Evolutionary conservation across 2,329 filamentous ascomycete genomes (phyloP), one percentile per base, ranked within the genome.

Genomic region (Cryphonectria carpinicola): DNA sequence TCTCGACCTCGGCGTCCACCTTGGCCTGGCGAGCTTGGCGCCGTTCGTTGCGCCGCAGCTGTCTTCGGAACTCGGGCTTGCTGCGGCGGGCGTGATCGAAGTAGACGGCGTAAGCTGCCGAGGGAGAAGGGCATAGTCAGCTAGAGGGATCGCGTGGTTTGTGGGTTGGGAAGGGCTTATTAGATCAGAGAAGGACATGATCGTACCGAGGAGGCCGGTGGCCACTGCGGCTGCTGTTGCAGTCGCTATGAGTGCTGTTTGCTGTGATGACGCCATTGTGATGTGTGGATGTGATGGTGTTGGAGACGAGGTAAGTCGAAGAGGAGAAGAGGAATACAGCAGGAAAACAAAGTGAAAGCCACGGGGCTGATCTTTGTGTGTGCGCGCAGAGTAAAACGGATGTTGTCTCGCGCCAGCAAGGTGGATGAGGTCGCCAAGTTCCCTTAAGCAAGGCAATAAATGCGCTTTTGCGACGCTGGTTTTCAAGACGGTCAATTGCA

Each of bases 1-100:
- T 87, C 74, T 89, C 86, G 71, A 87, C 86, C 78, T 91, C 88
- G 73, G 90, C 91, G 79, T 90, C 87, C 77, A 93, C 91, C 84
- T 94, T 93, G 77, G 90, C 89, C 72, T 85, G 88, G 76, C 91
- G 90, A 74, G 87, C 89, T 80, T 92, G 88, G 79, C 87, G 87
- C 82, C 93, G 92, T 80, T 92, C 91, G 82, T 93, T 92, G 78
- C 91, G 89, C 81, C 93, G 92, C 77, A 92, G 82, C 77, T 87
- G 83, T 79, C 89, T 88, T 77, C 90, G 86, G 83, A 92, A 92
- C 76, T 90, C 87, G 77, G 89, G 82, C 76, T 90, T 84, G 78
- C 84, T 86, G 74, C 90, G 88, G 76, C 90, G 87, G 79, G 88
- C 86, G 78, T 90, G 87, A 81, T 92, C 90, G 80, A 92, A 92